These are phyloP conservation scores for Monosporascus sp. DNA, from an alignment of 2,329 filamentous ascomycete genomes.

Conservation along the genomic window DNA sequence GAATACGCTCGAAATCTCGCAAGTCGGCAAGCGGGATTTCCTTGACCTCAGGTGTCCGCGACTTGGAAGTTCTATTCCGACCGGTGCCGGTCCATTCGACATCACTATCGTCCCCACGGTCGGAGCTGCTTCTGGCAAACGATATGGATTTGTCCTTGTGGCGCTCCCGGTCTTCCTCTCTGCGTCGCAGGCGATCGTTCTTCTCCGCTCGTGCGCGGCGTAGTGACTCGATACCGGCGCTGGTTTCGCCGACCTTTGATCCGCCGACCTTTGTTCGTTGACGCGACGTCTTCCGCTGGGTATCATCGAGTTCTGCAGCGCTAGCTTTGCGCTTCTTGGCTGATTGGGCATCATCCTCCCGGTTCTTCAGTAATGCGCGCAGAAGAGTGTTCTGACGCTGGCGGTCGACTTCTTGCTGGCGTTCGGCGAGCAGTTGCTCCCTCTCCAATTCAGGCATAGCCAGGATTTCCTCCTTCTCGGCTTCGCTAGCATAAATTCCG, in stretches of 20 bases:
- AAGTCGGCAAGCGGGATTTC: conserved; percentile 67
- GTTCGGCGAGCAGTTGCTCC: conserved; percentile 84
- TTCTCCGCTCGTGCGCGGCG: conserved; percentile 59
- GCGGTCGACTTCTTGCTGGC: conserved; percentile 75
- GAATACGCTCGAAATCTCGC: conserved; percentile 76
- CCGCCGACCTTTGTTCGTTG: conserved; percentile 63
- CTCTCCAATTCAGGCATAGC: conserved; percentile 84
- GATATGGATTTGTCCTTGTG: conserved; percentile 44
- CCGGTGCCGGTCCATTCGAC: conserved; percentile 64
- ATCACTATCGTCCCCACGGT: conserved; percentile 65
- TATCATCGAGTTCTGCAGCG: conserved; percentile 72
- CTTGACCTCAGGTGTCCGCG: conserved; percentile 51
- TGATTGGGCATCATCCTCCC: conserved; percentile 56
- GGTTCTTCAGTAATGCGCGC: conserved; percentile 66
- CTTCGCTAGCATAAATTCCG: conserved; percentile 70
- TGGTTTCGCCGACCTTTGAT: conserved; percentile 62
- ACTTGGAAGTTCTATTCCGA: conserved; percentile 41
- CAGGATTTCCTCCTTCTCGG: conserved; percentile 76
- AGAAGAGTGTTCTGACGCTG: conserved; percentile 78
- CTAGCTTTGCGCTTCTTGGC: conserved; percentile 74
- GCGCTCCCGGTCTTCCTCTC: conserved; percentile 56
- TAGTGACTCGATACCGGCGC: conserved; percentile 66
- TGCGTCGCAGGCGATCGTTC: conserved; percentile 57
- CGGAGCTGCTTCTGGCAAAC: conserved; percentile 32
- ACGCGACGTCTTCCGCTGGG: conserved; percentile 66